phyloP scores from a whole-genome alignment of 345 rosid species.

The Brassica cretica region DNA sequence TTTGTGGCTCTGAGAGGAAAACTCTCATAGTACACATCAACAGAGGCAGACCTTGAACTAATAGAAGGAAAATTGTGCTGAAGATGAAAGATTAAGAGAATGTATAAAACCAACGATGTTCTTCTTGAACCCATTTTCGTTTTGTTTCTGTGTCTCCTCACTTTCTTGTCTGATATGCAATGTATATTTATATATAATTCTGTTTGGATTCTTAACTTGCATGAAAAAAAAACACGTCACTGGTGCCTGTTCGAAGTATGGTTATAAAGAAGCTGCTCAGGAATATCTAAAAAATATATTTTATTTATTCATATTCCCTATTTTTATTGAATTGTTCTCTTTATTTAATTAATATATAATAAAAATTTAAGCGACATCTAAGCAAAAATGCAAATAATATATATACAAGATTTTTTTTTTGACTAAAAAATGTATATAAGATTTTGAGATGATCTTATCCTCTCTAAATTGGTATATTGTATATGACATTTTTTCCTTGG shows the following conservation, averaged over 20 bases:
- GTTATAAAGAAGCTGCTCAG: neutral
- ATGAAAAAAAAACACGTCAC: neutral
- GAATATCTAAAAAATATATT: neutral
- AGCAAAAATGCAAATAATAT: neutral
- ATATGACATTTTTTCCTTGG: neutral
- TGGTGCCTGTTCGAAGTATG: neutral
- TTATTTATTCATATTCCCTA: neutral
- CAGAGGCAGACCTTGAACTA: slow-evolving; percentile 8
- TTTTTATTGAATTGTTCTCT: neutral
- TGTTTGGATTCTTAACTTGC: neutral
- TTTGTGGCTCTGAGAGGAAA: slow-evolving; percentile 1
- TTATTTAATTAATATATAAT: no score
- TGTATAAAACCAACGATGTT: slow-evolving; percentile 22
- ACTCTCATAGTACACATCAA: slow-evolving; percentile 10
- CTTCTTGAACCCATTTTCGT: slow-evolving; percentile 18
- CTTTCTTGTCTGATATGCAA: neutral
- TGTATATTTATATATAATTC: no score
- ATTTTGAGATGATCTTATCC: neutral
- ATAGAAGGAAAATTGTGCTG: slow-evolving; percentile 10
- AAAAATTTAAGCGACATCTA: neutral
- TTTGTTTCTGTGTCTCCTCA: neutral
- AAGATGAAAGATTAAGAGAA: slow-evolving; percentile 24
- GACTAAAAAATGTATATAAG: neutral
- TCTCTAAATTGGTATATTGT: neutral
- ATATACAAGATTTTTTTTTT: no score